Percentiles rank a stretch among this genome's conserved stretches.
Evolutionary conservation across 805 yeast genomes (phyloP).

Genomic region (Cyberlindnera maritima): DNA sequence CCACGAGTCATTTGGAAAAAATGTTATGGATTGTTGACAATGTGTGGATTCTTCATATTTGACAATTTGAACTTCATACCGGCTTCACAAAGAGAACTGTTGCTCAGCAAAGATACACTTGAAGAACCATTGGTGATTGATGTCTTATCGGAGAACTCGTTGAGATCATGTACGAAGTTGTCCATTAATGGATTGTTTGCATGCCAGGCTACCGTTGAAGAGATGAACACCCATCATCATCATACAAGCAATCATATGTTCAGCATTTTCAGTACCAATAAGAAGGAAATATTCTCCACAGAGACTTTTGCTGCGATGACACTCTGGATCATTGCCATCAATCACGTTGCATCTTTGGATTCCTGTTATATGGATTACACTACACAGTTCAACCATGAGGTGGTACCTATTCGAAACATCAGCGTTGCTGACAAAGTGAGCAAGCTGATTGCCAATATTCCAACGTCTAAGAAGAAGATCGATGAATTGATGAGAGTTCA

Average conservation of each 20-base stretch:
- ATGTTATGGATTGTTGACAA: slow-evolving; percentile 46
- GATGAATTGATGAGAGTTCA: slow-evolving; percentile 34
- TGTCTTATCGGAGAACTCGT: slow-evolving; percentile 21
- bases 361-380: slow-evolving; percentile 31
- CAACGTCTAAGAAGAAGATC: slow-evolving; percentile 35
- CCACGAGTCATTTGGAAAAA: slow-evolving; percentile 38
- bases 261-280: slow-evolving; percentile 39
- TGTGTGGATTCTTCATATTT: slow-evolving; percentile 47
- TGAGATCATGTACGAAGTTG: slow-evolving; percentile 31
- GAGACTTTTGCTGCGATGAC: slow-evolving; percentile 41
- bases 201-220: slow-evolving; percentile 21
- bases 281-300: slow-evolving; percentile 42
- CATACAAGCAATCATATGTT: slow-evolving; percentile 24
- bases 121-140: slow-evolving; percentile 33
- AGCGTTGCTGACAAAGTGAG: slow-evolving; percentile 32
- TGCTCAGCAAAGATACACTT: slow-evolving; percentile 19
- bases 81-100: slow-evolving; percentile 26
- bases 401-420: slow-evolving; percentile 25
- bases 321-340: slow-evolving; percentile 61
- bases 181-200: slow-evolving; percentile 43
- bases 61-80: slow-evolving; percentile 36
- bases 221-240: background rate
- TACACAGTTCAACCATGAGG: slow-evolving; percentile 20
- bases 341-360: slow-evolving; percentile 47
- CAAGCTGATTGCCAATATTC: slow-evolving; percentile 34